Evolutionary conservation across 257 asterid species (phyloP).

Genomic region (Ehretia macrophylla): DNA sequence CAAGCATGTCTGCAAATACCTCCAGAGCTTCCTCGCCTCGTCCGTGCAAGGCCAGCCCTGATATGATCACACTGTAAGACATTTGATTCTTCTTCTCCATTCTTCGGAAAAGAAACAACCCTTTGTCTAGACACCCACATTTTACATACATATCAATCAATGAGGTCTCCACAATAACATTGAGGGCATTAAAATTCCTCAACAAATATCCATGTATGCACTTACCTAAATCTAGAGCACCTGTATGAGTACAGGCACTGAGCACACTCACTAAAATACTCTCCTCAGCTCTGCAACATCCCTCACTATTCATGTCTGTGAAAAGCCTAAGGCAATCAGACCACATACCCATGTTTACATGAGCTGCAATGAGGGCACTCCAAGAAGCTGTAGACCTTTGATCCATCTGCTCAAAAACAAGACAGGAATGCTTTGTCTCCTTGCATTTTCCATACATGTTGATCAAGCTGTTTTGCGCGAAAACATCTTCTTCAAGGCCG

Average conservation of each 20-base stretch:
- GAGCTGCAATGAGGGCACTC: conserved; percentile 72
- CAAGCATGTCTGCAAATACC: conserved; percentile 51
- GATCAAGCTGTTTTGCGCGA: conserved; percentile 69
- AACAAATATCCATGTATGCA: conserved; percentile 51
- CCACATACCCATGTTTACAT: conserved; percentile 60
- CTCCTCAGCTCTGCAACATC: conserved; percentile 64
- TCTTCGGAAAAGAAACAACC: conserved; percentile 41
- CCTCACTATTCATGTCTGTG: conserved; percentile 38
- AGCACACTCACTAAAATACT: conserved; percentile 70
- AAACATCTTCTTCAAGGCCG: conserved; percentile 55
- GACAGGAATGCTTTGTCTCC: conserved; percentile 24
- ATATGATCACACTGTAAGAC: conserved; percentile 62
- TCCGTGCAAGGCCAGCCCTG: conserved; percentile 69
- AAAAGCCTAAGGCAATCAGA: conserved; percentile 53
- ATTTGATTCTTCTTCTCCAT: conserved; percentile 42
- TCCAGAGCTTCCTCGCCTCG: conserved; percentile 48
- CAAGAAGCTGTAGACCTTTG: conserved; percentile 70
- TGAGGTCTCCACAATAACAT: conserved; percentile 60
- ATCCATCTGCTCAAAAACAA: conserved; percentile 49
- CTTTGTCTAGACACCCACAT: conserved; percentile 65
- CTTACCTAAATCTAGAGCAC: conserved; percentile 52
- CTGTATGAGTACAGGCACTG: conserved; percentile 65
- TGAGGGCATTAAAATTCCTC: conserved; percentile 58
- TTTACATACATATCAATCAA: conserved; percentile 60
- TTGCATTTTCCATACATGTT: conserved; percentile 78